These are phyloP conservation scores for Isabelozyma pseudorhagii DNA, from an alignment of 805 yeast species.

Conservation along the genomic window DNA sequence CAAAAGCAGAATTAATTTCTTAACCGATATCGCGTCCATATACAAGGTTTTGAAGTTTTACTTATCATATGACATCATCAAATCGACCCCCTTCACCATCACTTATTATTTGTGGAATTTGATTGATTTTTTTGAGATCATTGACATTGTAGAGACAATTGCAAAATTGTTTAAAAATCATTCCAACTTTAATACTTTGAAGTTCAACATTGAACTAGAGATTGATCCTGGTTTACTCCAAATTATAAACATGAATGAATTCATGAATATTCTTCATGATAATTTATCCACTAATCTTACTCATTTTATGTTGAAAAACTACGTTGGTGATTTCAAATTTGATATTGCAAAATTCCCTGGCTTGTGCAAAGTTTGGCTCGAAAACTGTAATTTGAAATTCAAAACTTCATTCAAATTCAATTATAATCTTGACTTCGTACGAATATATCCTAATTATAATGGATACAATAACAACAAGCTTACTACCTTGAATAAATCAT, in stretches of 20 bases:
- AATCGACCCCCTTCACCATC: slow-evolving; percentile 8
- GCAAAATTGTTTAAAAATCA: neutral
- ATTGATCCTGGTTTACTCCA: slow-evolving; percentile 14
- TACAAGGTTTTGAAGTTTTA: neutral
- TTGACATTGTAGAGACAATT: slow-evolving; percentile 1
- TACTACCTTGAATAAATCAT: slow-evolving; percentile 3
- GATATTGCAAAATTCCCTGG: slow-evolving; percentile 7
- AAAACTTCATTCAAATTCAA: slow-evolving; percentile 1
- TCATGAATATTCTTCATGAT: neutral
- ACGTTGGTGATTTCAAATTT: slow-evolving; percentile 7
- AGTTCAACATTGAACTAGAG: slow-evolving; percentile 17
- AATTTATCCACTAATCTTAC: neutral
- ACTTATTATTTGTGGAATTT: slow-evolving; percentile 14
- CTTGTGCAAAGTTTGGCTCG: slow-evolving; percentile 13
- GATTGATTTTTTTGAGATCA: slow-evolving; percentile 8
- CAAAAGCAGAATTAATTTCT: slow-evolving; percentile 4
- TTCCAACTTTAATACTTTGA: neutral
- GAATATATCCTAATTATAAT: slow-evolving; percentile 11
- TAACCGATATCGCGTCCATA: neutral
- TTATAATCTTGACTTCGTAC: slow-evolving; percentile 2
- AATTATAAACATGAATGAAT: slow-evolving; percentile 4
- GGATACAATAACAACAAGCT: slow-evolving; percentile 11
- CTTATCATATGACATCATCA: slow-evolving; percentile 2
- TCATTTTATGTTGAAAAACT: slow-evolving; percentile 8
- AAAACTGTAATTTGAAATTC: slow-evolving; percentile 11